phyloP scores from a whole-genome alignment of 495 filamentous ascomycete species.

The Penicillium dipodomyicola region DNA sequence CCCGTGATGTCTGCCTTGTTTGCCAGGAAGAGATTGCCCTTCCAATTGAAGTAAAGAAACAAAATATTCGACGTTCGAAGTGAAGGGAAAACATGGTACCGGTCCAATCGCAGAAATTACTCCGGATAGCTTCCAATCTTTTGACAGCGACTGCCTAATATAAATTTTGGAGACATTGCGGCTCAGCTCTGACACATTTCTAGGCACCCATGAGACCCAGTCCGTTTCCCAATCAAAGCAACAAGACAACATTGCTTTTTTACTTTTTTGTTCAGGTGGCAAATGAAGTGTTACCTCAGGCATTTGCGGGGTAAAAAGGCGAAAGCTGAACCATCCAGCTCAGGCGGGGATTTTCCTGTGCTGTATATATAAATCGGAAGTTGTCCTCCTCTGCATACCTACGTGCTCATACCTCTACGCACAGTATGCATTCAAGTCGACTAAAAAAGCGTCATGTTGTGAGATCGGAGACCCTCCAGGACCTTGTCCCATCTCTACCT shows the following conservation, averaged over 20 bases:
- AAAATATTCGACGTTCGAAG: no score
- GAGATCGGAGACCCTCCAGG: not conserved
- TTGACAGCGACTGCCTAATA: not conserved
- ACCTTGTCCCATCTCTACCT: constrained; percentile 10
- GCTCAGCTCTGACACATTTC: no score
- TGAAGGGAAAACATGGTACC: no score
- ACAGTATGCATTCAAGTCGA: not conserved
- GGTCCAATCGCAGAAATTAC: no score
- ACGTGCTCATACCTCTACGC: not conserved
- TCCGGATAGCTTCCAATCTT: no score
- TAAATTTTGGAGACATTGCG: not conserved
- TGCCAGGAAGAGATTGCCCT: no score
- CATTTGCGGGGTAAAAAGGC: not conserved
- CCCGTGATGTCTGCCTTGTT: no score
- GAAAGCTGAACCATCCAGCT: not conserved
- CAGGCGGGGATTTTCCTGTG: not conserved
- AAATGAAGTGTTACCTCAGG: not conserved
- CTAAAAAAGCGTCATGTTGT: not conserved
- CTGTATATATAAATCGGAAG: not conserved
- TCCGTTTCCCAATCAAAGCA: not conserved
- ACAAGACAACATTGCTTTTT: not conserved
- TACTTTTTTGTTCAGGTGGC: no score
- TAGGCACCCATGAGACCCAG: not conserved
- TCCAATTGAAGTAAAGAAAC: no score
- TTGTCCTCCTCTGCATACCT: not conserved